phyloP scores from a whole-genome alignment of 2,329 filamentous ascomycete species.

The Penicillium sp. region DNA sequence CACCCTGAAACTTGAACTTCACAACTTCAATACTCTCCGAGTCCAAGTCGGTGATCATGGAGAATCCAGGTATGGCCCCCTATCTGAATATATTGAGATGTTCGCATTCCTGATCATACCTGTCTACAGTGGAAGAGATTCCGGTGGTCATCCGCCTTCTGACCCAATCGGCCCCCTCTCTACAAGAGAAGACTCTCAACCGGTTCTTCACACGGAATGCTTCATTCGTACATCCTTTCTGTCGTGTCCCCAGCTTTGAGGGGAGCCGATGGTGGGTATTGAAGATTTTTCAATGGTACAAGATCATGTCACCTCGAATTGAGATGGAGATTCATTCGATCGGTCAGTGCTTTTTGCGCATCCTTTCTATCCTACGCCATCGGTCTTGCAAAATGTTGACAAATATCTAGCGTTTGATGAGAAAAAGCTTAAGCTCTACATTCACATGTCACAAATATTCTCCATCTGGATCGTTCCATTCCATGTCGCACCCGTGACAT shows the following conservation, averaged over 20 bases:
- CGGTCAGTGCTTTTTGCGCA: constrained; percentile 44
- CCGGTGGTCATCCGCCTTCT: constrained; percentile 68
- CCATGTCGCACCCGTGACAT: constrained; percentile 68
- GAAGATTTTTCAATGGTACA: constrained; percentile 81
- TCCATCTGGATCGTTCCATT: constrained; percentile 77
- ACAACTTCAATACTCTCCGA: background rate
- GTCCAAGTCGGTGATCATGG: constrained; percentile 12
- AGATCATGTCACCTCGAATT: constrained; percentile 77
- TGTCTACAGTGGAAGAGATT: constrained; percentile 61
- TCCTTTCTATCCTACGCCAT: background rate
- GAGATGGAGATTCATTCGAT: constrained; percentile 67
- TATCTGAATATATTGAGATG: background rate
- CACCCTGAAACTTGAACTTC: background rate
- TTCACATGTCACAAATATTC: constrained; percentile 75
- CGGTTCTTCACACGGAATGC: constrained; percentile 75
- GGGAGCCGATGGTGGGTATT: constrained; percentile 70
- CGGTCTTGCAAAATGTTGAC: constrained; percentile 4
- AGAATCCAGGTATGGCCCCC: constrained; percentile 17
- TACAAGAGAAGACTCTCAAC: constrained; percentile 69
- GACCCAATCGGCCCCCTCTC: constrained; percentile 66
- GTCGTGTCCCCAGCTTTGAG: constrained; percentile 63
- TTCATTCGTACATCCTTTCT: constrained; percentile 78
- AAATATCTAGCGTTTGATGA: constrained; percentile 67
- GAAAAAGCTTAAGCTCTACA: constrained; percentile 69
- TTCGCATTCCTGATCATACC: background rate